Conservation (phyloP, 2,329 filamentous ascomycete genomes). For the Stagonosporopsis cucurbitacearum region DNA sequence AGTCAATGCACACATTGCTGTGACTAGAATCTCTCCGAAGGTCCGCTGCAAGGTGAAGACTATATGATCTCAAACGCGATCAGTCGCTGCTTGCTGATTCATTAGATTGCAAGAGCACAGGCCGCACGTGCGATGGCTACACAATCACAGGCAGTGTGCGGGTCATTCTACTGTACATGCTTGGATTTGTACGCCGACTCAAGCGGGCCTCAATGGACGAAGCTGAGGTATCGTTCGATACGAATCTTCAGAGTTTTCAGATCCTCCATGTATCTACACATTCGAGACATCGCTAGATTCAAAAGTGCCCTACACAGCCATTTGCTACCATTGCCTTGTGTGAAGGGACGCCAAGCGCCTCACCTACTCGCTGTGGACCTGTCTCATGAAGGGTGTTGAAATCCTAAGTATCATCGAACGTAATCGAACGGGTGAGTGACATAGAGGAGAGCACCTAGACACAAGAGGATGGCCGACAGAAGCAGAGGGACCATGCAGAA, state of each 20-base stretch:
- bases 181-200: background rate
- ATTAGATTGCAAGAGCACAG: constrained; percentile 29
- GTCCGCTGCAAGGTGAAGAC: constrained; percentile 24
- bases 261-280: constrained; percentile 18
- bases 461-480: constrained; percentile 25
- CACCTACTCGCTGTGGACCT: constrained; percentile 19
- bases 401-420: constrained; percentile 21
- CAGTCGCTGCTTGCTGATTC: constrained; percentile 1
- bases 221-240: constrained; percentile 14
- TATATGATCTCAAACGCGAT: background rate
- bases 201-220: constrained; percentile 21
- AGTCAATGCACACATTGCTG: background rate
- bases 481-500: constrained; percentile 23
- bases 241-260: constrained; percentile 19
- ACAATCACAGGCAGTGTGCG: constrained; percentile 1
- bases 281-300: constrained; percentile 23
- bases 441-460: constrained; percentile 33
- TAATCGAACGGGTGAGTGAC: constrained; percentile 28
- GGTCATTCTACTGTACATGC: background rate
- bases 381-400: constrained; percentile 31
- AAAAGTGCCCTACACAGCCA: constrained; percentile 17
- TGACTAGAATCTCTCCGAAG: background rate
- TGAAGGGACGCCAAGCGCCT: constrained; percentile 26
- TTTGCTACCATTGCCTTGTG: constrained; percentile 24
- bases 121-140: constrained; percentile 36